Evolutionary conservation across 768 basidiomycete genomes (phyloP).

Genomic region (Sporobolomyces roseus): DNA sequence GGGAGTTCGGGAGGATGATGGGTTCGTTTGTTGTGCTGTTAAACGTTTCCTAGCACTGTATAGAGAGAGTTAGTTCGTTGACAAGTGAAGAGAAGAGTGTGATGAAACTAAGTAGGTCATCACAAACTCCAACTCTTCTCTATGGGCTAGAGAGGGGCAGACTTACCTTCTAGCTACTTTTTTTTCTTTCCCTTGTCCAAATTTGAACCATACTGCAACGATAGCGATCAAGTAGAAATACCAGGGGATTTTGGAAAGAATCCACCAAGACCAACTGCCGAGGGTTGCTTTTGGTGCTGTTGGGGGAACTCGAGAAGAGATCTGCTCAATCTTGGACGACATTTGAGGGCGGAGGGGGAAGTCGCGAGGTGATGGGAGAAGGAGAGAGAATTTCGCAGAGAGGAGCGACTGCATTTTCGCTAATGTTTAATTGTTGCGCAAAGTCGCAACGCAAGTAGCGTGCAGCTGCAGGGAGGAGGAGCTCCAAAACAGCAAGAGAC

Average conservation of each 20-base stretch:
- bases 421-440: no score
- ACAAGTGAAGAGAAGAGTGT: neutral
- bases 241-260: slow-evolving; percentile 1
- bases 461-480: no score
- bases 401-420: no score
- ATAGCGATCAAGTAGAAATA: neutral
- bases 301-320: neutral
- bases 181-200: neutral
- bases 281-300: neutral
- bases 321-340: neutral
- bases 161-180: neutral
- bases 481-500: no score
- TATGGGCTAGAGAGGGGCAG: neutral
- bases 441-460: no score
- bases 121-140: neutral
- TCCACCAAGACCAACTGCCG: neutral
- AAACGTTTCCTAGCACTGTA: no score
- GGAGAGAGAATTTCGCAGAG: no score
- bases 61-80: no score
- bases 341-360: no score
- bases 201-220: neutral
- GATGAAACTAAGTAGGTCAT: neutral
- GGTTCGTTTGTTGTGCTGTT: neutral
- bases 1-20: no score
- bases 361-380: no score